A percentile compares a stretch with the other conserved stretches of the same genome.
phyloP scores from a whole-genome alignment of 768 basidiomycete genomes.

The Trametes maxima region DNA sequence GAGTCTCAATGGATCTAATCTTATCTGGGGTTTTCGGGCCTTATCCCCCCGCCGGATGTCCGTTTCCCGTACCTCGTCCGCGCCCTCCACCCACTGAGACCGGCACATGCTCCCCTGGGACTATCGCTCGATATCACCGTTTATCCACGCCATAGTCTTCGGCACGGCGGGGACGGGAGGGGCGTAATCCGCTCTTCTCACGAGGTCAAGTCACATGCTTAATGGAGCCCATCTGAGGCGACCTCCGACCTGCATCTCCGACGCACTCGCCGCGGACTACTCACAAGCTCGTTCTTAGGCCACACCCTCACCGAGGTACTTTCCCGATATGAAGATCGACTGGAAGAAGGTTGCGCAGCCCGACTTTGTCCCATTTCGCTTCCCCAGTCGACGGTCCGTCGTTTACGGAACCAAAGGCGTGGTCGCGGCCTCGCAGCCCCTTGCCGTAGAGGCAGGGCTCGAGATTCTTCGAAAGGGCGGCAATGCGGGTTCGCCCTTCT shows the following conservation, averaged over 20 bases:
- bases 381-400: constrained; percentile 83
- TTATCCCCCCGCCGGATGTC: constrained; percentile 4
- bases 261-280: background rate
- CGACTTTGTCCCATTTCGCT: constrained; percentile 65
- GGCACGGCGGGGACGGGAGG: background rate
- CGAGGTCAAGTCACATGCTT: constrained; percentile 5
- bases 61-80: background rate
- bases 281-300: background rate
- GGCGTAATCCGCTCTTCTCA: constrained; percentile 12
- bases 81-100: background rate
- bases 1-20: background rate
- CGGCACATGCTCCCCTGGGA: constrained; percentile 13
- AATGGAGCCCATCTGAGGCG: too few species aligned
- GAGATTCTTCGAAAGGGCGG: constrained; percentile 93
- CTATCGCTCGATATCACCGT: constrained; percentile 6
- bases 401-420: constrained; percentile 61
- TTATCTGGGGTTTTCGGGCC: background rate
- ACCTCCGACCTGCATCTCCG: background rate
- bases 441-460: constrained; percentile 88
- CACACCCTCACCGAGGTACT: background rate
- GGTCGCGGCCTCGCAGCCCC: constrained; percentile 87
- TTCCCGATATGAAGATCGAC: constrained; percentile 41
- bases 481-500: constrained; percentile 76
- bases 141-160: constrained; percentile 8
- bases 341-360: constrained; percentile 70